Evolutionary conservation across 371 early-diverging fungal species (phyloP).

Genomic region (Syncephalastrum sp.): DNA sequence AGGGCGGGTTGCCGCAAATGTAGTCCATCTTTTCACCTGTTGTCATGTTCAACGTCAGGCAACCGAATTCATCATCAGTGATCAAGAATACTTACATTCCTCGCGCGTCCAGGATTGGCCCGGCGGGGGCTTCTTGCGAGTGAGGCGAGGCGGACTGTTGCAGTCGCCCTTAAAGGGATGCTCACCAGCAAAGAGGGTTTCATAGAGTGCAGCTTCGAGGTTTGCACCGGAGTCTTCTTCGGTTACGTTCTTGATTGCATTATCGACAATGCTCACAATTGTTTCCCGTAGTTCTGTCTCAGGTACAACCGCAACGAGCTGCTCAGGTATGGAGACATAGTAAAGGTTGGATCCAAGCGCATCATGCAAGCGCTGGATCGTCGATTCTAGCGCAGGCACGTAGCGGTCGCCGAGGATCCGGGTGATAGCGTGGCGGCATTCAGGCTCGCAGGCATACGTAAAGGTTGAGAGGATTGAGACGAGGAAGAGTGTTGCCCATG

Average conservation of each 20-base stretch:
- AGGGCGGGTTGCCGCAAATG: slow-evolving; percentile 69
- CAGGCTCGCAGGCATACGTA: slow-evolving; percentile 50
- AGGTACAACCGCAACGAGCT: slow-evolving; percentile 27
- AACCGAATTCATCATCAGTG: not conserved
- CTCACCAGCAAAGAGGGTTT: slow-evolving; percentile 57
- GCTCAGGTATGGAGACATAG: slow-evolving; percentile 24
- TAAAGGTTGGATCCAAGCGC: slow-evolving; percentile 28
- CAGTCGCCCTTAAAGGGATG: slow-evolving; percentile 66
- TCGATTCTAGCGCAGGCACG: slow-evolving; percentile 29
- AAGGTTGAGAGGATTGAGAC: too few species aligned
- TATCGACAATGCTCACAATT: slow-evolving; percentile 10
- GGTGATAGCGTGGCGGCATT: slow-evolving; percentile 56
- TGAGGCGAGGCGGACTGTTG: slow-evolving; percentile 53
- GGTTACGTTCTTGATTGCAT: slow-evolving; percentile 15
- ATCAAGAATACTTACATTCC: slow-evolving; percentile 43
- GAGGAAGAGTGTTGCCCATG: too few species aligned
- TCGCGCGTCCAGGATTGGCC: slow-evolving; percentile 58
- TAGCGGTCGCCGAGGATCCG: slow-evolving; percentile 54
- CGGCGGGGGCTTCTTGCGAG: slow-evolving; percentile 49
- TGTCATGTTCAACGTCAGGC: not conserved
- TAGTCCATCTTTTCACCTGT: slow-evolving; percentile 56
- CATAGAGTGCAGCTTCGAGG: slow-evolving; percentile 40
- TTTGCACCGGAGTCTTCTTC: slow-evolving; percentile 17
- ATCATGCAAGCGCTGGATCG: slow-evolving; percentile 25
- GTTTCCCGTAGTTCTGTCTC: slow-evolving; percentile 31